Evolutionary conservation across 2,329 filamentous ascomycete species (phyloP).

Genomic region (Saccharata proteae): DNA sequence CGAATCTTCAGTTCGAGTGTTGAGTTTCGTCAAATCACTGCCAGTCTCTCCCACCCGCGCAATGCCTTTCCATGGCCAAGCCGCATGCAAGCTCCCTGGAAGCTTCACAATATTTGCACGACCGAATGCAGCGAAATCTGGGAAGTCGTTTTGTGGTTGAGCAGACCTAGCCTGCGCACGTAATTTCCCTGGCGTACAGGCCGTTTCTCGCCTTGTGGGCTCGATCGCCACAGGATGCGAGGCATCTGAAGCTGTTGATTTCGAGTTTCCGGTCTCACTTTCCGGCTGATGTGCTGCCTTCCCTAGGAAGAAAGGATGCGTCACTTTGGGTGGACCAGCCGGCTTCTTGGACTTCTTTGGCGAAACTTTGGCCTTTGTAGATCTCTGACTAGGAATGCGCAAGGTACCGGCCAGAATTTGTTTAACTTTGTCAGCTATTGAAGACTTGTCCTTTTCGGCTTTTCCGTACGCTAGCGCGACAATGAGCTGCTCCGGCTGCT

Average conservation of each 20-base stretch:
- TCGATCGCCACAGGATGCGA: too few relatives aligned
- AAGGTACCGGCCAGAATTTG: slow-evolving; percentile 42
- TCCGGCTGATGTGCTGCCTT: slow-evolving; percentile 29
- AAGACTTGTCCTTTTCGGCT: slow-evolving; percentile 32
- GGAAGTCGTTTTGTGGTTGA: slow-evolving; percentile 15
- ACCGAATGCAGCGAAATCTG: slow-evolving; percentile 14
- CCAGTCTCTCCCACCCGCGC: slow-evolving; percentile 51
- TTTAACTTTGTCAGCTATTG: slow-evolving; percentile 49
- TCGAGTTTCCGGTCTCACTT: not conserved
- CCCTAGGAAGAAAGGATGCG: slow-evolving; percentile 59
- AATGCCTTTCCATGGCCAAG: slow-evolving; percentile 59
- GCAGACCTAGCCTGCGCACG: slow-evolving; percentile 18
- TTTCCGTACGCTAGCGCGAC: slow-evolving; percentile 49
- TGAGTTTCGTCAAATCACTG: too few relatives aligned
- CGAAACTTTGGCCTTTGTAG: too few relatives aligned
- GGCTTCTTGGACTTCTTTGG: slow-evolving; percentile 16
- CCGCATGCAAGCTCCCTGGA: slow-evolving; percentile 52
- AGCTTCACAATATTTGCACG: slow-evolving; percentile 38
- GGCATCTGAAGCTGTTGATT: slow-evolving; percentile 13
- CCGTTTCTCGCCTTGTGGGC: slow-evolving; percentile 23
- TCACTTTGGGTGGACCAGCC: slow-evolving; percentile 30
- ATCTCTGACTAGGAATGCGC: slow-evolving; percentile 16
- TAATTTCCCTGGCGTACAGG: slow-evolving; percentile 36
- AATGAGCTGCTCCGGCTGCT: slow-evolving; percentile 26
- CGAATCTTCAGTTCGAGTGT: not conserved